phyloP scores from a whole-genome alignment of 2,329 filamentous ascomycete genomes.

The Cadophora sp. region DNA sequence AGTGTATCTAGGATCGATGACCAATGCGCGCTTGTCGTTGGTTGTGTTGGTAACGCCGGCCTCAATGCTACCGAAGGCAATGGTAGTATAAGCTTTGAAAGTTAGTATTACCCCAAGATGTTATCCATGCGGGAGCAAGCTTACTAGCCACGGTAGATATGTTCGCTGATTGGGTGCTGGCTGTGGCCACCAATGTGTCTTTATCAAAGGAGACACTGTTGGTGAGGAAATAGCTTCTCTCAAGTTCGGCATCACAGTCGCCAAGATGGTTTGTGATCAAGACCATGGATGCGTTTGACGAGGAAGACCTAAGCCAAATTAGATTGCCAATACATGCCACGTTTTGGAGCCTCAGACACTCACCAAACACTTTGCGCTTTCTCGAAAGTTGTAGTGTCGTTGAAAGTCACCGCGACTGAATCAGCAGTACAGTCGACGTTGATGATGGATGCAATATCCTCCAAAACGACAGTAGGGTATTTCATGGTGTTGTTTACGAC shows the following conservation, averaged over 20 bases:
- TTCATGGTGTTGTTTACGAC: conserved; percentile 43
- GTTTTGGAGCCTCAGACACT: not conserved
- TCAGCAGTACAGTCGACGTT: conserved; percentile 44
- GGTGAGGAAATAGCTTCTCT: conserved; percentile 51
- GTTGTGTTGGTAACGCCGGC: conserved; percentile 34
- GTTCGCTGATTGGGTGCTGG: conserved; percentile 45
- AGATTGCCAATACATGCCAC: not conserved
- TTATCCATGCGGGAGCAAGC: conserved; percentile 25
- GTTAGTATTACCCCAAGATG: conserved; percentile 8
- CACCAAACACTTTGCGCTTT: conserved; percentile 39
- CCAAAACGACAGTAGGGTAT: conserved; percentile 45
- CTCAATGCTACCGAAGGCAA: conserved; percentile 40
- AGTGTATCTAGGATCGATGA: conserved; percentile 41
- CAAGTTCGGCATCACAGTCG: conserved; percentile 49
- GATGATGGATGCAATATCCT: conserved; percentile 43
- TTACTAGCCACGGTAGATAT: conserved; percentile 48
- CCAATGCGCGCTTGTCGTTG: conserved; percentile 31
- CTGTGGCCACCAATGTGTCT: conserved; percentile 43
- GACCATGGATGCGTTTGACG: conserved; percentile 41
- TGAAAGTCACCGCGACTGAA: conserved; percentile 41
- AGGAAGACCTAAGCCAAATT: conserved; percentile 10
- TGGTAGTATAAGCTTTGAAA: conserved; percentile 35
- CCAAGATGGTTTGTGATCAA: conserved; percentile 53
- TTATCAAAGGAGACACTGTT: conserved; percentile 42
- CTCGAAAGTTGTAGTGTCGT: conserved; percentile 39